Evolutionary conservation across 2,329 filamentous ascomycete species (phyloP).

Genomic region (Dendrostoma leiphaemia): DNA sequence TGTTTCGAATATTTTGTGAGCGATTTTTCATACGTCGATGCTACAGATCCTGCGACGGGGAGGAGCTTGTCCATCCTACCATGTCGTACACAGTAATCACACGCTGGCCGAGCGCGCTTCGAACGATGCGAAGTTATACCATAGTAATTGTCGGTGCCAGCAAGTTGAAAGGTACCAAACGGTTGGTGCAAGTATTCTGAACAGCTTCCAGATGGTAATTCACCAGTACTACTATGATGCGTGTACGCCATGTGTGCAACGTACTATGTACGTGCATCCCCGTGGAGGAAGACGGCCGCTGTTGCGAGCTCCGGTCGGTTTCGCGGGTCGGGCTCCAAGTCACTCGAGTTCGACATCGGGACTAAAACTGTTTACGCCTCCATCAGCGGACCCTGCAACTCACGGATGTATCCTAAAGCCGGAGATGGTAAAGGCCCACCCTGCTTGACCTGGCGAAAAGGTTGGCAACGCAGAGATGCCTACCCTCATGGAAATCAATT

Average conservation of each 20-base stretch:
- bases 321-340: too few relatives aligned
- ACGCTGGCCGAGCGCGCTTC: constrained; percentile 24
- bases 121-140: too few relatives aligned
- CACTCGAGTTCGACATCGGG: background rate
- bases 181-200: background rate
- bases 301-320: background rate
- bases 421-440: background rate
- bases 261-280: background rate
- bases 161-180: background rate
- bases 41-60: constrained; percentile 33
- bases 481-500: too few relatives aligned
- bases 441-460: background rate
- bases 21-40: constrained; percentile 25
- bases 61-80: background rate
- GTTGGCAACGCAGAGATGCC: too few relatives aligned
- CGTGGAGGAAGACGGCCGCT: background rate
- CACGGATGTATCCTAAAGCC: background rate
- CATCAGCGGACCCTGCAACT: background rate
- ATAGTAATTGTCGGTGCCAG: too few relatives aligned
- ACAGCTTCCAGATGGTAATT: background rate
- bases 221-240: background rate
- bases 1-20: constrained; percentile 11
- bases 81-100: too few relatives aligned
- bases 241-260: too few relatives aligned
- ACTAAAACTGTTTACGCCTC: background rate